Conservation (phyloP, 1,284 basidiomycete genomes). For the Cystobasidium slooffiae region DNA sequence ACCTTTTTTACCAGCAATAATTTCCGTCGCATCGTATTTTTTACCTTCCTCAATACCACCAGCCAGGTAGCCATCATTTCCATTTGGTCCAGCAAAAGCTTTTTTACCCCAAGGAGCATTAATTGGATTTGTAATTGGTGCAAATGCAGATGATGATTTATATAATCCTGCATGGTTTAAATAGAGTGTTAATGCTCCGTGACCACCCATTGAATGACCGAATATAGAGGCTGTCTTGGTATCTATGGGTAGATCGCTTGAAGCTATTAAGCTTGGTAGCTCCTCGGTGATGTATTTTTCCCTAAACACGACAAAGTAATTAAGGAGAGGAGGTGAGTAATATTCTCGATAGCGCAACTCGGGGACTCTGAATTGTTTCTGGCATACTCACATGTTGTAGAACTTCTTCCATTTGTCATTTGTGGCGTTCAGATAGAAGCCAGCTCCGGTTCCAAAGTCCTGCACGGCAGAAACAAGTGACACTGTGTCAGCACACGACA, state of each 20-base stretch:
- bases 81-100: slow-evolving; percentile 66
- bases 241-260: slow-evolving; percentile 69
- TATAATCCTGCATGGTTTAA: slow-evolving; percentile 71
- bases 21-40: slow-evolving; percentile 81
- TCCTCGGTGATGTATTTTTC: slow-evolving; percentile 77
- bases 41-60: slow-evolving; percentile 78
- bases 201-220: slow-evolving; percentile 79
- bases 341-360: too few relatives aligned
- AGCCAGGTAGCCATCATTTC: slow-evolving; percentile 71
- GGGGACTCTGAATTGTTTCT: too few relatives aligned
- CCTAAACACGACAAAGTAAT: slow-evolving; percentile 34
- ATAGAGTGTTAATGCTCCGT: slow-evolving; percentile 91
- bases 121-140: slow-evolving; percentile 88
- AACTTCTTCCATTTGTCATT: slow-evolving; percentile 75
- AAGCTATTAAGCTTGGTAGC: slow-evolving; percentile 74
- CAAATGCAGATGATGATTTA: slow-evolving; percentile 88
- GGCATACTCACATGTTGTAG: slow-evolving; percentile 90
- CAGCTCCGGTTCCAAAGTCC: slow-evolving; percentile 82
- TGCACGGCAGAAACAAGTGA: neutral
- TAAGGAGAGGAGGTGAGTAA: too few relatives aligned
- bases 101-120: slow-evolving; percentile 89
- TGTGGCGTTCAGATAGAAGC: slow-evolving; percentile 91
- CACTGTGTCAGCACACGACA: neutral
- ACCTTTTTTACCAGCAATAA: slow-evolving; percentile 66
- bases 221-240: slow-evolving; percentile 70